Conservation (phyloP, 2,329 filamentous ascomycete species). For the Colletotrichum tabaci region DNA sequence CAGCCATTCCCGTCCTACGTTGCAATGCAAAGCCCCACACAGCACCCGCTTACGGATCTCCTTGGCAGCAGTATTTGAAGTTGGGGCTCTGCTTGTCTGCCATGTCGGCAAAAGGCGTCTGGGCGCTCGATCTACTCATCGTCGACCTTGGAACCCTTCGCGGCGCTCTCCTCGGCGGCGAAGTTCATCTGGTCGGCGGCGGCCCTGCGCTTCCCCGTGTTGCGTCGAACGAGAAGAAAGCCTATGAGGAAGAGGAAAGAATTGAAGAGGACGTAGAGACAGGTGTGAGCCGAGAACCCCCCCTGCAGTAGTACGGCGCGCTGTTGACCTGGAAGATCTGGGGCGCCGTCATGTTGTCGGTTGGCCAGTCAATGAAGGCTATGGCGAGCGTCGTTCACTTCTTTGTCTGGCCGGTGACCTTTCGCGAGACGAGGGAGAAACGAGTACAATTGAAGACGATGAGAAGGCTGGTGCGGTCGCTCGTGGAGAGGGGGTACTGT, state of each 20-base stretch:
- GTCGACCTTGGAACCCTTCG: background rate
- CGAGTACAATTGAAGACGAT: slow-evolving; percentile 61
- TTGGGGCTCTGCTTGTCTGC: slow-evolving; percentile 44
- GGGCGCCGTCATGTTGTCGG: slow-evolving; percentile 77
- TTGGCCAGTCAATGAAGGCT: slow-evolving; percentile 37
- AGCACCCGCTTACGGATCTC: background rate
- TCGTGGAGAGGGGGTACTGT: slow-evolving; percentile 49
- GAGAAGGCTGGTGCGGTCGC: slow-evolving; percentile 54
- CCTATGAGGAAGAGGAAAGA: slow-evolving; percentile 46
- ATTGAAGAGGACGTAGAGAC: slow-evolving; percentile 53
- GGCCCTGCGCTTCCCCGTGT: slow-evolving; percentile 40
- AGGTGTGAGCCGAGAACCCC: slow-evolving; percentile 55
- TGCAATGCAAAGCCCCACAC: background rate
- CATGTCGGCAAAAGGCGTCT: slow-evolving; percentile 43
- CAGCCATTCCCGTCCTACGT: background rate
- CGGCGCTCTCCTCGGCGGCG: slow-evolving; percentile 2
- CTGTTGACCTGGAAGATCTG: slow-evolving; percentile 72
- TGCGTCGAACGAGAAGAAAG: slow-evolving; percentile 47
- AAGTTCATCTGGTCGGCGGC: slow-evolving; percentile 23
- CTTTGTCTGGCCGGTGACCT: slow-evolving; percentile 79
- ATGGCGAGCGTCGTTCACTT: slow-evolving; percentile 72
- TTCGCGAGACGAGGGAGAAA: slow-evolving; percentile 69
- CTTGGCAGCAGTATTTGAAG: slow-evolving; percentile 42
- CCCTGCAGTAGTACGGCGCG: slow-evolving; percentile 67
- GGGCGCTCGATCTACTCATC: slow-evolving; percentile 42